phyloP scores from a whole-genome alignment of 1,284 basidiomycete species.

The Tranzscheliella williamsii region DNA sequence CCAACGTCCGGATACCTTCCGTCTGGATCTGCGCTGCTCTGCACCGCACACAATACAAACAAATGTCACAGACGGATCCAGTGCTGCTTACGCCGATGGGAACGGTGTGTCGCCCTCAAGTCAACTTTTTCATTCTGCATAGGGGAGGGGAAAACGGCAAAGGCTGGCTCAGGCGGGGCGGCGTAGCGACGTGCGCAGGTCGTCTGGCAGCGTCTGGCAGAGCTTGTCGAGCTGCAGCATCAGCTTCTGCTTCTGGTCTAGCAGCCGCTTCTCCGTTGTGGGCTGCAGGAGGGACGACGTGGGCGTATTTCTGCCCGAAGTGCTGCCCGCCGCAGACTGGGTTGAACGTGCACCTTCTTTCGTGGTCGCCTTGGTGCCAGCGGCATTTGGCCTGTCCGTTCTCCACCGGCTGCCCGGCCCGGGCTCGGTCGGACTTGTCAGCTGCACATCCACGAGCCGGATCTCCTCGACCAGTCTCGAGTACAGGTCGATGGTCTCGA shows the following conservation, averaged over 20 bases:
- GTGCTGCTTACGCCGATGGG: too few species aligned
- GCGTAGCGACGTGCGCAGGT: conserved; percentile 26
- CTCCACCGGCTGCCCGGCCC: conserved; percentile 49
- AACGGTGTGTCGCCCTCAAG: too few species aligned
- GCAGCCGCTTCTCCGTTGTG: conserved; percentile 32
- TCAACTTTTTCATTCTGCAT: too few species aligned
- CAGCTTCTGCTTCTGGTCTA: conserved; percentile 27
- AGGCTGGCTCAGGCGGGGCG: conserved; percentile 7
- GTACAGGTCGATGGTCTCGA: conserved; percentile 54
- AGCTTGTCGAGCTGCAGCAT: conserved; percentile 37
- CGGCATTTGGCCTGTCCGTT: conserved; percentile 9
- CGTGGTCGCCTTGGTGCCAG: too few species aligned
- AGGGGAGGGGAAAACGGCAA: too few species aligned
- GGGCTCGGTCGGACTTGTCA: conserved; percentile 26
- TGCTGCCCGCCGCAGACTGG: neutral
- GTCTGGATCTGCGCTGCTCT: too few species aligned
- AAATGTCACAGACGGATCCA: too few species aligned
- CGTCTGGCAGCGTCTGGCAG: conserved; percentile 42
- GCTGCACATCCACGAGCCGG: conserved; percentile 31
- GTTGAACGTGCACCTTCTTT: neutral
- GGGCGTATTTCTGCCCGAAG: conserved; percentile 11
- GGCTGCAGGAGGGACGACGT: neutral
- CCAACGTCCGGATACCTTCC: too few species aligned
- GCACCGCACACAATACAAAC: too few species aligned
- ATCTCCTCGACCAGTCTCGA: conserved; percentile 48